These are phyloP conservation scores for Mesembryanthemum crystallinum DNA, from an alignment of 148 eudicot genomes.

Conservation along the genomic window DNA sequence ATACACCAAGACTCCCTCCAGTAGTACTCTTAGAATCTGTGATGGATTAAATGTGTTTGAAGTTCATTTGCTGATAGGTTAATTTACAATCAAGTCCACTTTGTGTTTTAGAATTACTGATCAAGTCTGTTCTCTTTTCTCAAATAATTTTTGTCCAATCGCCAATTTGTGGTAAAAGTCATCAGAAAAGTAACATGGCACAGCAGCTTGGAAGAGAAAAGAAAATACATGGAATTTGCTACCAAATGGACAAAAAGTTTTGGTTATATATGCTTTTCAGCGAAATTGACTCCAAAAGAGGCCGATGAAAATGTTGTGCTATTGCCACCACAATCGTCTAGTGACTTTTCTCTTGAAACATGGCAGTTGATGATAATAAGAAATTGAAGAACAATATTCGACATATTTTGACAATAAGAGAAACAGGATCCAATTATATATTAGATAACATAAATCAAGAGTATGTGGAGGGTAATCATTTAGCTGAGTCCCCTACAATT, in stretches of 20 bases:
- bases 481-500: not conserved
- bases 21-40: not conserved
- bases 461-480: not conserved
- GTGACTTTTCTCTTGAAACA: not conserved
- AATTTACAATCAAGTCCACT: not conserved
- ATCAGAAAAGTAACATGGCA: not conserved
- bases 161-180: not conserved
- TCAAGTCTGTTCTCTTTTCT: not conserved
- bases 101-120: not conserved
- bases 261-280: not conserved
- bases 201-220: not conserved
- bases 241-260: not conserved
- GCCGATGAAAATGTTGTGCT: not conserved
- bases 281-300: not conserved
- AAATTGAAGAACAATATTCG: not conserved
- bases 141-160: not conserved
- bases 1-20: not conserved
- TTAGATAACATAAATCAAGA: not conserved
- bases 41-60: not conserved
- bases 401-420: not conserved
- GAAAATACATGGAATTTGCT: not conserved
- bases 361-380: not conserved
- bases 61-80: not conserved
- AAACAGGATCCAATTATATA: not conserved
- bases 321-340: not conserved